A percentile compares a stretch with the other conserved stretches of the same genome.
phyloP scores from a whole-genome alignment of 2,329 filamentous ascomycete species.

The Pyrenophora seminiperda region DNA sequence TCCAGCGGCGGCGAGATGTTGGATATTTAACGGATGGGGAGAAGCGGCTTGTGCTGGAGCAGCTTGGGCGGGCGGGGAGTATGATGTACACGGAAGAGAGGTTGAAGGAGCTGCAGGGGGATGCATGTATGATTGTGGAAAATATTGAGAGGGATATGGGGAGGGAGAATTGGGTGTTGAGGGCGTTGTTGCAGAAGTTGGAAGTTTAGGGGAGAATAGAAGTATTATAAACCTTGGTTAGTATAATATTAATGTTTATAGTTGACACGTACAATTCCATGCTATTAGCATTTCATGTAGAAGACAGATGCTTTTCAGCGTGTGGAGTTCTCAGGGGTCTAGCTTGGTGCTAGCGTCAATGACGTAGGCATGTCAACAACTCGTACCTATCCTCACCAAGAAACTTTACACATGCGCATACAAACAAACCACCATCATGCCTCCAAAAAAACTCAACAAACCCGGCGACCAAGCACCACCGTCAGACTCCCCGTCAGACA shows the following conservation, averaged over 20 bases:
- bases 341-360: conserved; percentile 12
- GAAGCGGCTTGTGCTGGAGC: not conserved
- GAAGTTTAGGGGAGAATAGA: not conserved
- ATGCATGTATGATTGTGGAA: not conserved
- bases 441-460: conserved; percentile 9
- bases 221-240: too few relatives aligned
- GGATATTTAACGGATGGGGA: not conserved
- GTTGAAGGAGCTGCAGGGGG: not conserved
- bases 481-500: conserved; percentile 1
- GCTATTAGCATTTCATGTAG: too few relatives aligned
- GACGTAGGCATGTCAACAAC: conserved; percentile 8
- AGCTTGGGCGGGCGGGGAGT: not conserved
- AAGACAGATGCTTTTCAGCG: too few relatives aligned
- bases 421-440: conserved; percentile 7
- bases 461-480: not conserved
- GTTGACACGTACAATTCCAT: too few relatives aligned
- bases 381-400: not conserved
- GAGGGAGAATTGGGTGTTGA: conserved; percentile 1
- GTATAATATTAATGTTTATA: too few relatives aligned
- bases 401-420: not conserved
- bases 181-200: not conserved
- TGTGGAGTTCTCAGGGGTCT: not conserved
- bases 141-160: not conserved
- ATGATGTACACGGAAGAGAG: not conserved
- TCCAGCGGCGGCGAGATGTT: not conserved